These are phyloP conservation scores for Rhexocercosporidium sp. DNA, from an alignment of 2,329 filamentous ascomycete species.

Conservation along the genomic window DNA sequence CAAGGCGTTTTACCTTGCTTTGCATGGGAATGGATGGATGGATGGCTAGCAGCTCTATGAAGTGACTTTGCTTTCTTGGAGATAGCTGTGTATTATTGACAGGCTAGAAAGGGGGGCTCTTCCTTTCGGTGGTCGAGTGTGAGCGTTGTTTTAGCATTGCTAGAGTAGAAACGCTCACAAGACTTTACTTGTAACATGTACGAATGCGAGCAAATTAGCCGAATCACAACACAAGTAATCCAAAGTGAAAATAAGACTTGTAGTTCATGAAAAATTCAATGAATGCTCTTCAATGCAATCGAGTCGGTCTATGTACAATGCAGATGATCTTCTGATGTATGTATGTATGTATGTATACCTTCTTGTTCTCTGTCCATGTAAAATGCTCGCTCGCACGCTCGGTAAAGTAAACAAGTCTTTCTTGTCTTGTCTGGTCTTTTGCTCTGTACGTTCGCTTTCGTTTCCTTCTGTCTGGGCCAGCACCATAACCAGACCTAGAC, in stretches of 20 bases:
- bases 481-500: neutral
- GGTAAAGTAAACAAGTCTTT: neutral
- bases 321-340: neutral
- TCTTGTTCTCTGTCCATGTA: neutral
- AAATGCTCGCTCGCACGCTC: neutral
- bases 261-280: too few species aligned
- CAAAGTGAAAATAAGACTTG: neutral
- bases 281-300: neutral
- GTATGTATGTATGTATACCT: neutral
- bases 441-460: neutral
- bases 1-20: neutral
- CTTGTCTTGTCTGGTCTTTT: neutral
- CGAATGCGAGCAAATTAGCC: neutral
- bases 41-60: neutral
- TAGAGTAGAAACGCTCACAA: too few species aligned
- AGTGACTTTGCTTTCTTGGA: neutral
- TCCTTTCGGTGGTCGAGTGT: too few species aligned
- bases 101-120: neutral
- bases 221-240: neutral
- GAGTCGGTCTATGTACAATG: slow-evolving; percentile 5
- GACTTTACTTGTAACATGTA: too few species aligned
- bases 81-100: neutral
- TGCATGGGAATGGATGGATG: neutral
- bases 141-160: too few species aligned
- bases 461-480: neutral